Conservation (phyloP, 177 flowering plant species). For the Tripterygium wilfordii region DNA sequence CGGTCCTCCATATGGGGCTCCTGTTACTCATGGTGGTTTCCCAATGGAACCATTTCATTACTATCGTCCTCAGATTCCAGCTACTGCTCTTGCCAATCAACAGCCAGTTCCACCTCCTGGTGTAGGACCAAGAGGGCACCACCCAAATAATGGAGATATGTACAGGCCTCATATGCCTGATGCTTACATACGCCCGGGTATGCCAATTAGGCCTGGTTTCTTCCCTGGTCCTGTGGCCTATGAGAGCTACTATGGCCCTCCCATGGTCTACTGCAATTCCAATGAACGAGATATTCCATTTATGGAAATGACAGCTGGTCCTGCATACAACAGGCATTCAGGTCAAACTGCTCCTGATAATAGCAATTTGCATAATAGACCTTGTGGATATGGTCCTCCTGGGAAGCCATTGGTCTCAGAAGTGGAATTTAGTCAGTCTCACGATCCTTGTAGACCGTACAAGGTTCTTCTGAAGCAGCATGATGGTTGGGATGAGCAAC, state of each 20-base stretch:
- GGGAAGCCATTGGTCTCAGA: conserved; percentile 28
- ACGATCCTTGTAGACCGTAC: conserved; percentile 42
- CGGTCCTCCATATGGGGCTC: conserved; percentile 66
- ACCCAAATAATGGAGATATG: conserved; percentile 56
- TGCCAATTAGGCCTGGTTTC: conserved; percentile 80
- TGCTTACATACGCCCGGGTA: conserved; percentile 61
- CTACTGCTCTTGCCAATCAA: conserved; percentile 44
- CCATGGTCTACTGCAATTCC: conserved; percentile 55
- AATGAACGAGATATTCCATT: conserved; percentile 60
- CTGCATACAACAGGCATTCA: conserved; percentile 46
- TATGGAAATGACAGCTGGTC: conserved; percentile 62
- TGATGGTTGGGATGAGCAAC: conserved; percentile 46
- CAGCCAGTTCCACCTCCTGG: conserved; percentile 61
- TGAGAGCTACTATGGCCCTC: conserved; percentile 84
- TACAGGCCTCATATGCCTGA: conserved; percentile 70
- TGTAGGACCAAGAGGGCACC: conserved; percentile 60
- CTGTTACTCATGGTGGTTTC: conserved; percentile 65
- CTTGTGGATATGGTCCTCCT: conserved; percentile 41
- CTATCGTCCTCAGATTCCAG: conserved; percentile 66
- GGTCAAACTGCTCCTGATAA: conserved; percentile 47
- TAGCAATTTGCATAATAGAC: conserved; percentile 37
- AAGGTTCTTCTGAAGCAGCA: conserved; percentile 65
- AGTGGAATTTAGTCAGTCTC: conserved; percentile 40
- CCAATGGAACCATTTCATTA: conserved; percentile 77
- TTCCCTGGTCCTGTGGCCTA: conserved; percentile 70